Evolutionary conservation across 441 rosid species (phyloP).

Genomic region (Erodium trifolium): DNA sequence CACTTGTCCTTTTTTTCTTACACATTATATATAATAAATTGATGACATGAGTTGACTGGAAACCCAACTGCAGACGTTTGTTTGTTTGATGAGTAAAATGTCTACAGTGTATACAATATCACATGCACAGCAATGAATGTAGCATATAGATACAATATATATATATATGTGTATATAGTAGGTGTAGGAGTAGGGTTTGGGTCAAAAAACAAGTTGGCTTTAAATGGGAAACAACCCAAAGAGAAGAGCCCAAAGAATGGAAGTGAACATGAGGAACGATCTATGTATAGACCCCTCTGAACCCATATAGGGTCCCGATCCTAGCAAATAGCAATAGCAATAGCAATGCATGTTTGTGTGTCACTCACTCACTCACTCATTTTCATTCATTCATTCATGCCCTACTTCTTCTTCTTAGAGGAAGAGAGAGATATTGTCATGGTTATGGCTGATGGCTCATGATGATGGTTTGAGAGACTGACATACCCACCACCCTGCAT

Average conservation of each 20-base stretch:
- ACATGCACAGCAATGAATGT: background rate
- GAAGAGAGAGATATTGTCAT: too few species aligned
- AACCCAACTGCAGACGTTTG: constrained; percentile 6
- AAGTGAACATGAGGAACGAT: background rate
- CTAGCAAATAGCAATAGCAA: constrained; percentile 1
- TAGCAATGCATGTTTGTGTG: constrained; percentile 13
- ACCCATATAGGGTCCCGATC: constrained; percentile 22
- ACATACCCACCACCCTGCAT: constrained; percentile 1
- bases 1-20: background rate
- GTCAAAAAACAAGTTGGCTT: constrained; percentile 12
- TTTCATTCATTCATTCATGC: background rate
- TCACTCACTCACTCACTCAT: constrained; percentile 2
- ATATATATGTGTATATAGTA: background rate
- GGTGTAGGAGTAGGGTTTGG: background rate
- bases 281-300: background rate
- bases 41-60: constrained; percentile 1
- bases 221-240: constrained; percentile 24
- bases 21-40: background rate
- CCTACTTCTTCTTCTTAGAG: background rate
- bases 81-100: constrained; percentile 3
- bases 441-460: too few species aligned
- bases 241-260: constrained; percentile 18
- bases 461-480: too few species aligned
- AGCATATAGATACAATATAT: background rate
- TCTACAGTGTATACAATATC: background rate